Evolutionary conservation across 306 rosid species (phyloP), one percentile per base, ranked within the genome.

Genomic region (Gynostemma pentaphyllum): DNA sequence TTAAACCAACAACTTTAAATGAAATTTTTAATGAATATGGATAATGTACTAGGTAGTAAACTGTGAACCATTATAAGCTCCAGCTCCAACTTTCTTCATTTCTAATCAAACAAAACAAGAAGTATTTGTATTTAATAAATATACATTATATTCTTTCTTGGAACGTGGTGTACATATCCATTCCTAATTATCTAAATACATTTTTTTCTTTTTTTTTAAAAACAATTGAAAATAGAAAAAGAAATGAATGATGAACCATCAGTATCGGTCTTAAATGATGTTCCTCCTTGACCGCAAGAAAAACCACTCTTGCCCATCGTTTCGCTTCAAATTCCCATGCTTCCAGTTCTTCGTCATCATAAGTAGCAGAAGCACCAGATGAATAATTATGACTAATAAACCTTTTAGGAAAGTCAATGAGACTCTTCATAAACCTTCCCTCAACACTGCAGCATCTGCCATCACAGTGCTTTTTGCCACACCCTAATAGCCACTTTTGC

Each of bases 251-350:
- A 36, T 76, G 52, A 74, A 91, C 97, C 92, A 15, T 68, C 56
- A 84, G 76, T 70, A 79, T 77, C 29, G 92, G 85, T 49, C 48
- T 75, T 74, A 87, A 74, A 59, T 68, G 78, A 76, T 52, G 61
- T 64, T 85, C 95, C 80, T 78, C 75, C 76, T 76, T 75, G 74
- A 78, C 67, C 40, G 79, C 80, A 62, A 91, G 85, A 48, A 91
- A 82, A 82, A 87, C 82, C 65, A 91, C 84, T 76, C 95, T 79
- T 66, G 96, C 81, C 98, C 98, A 91, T 76, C 95, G 74, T 75
- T 80, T 85, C 0, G 89, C 89, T 74, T 91, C 89, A 67, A 70
- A 79, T 70, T 85, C 91, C 98, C 98, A 91, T 70, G 92, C 82
- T 75, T 67, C 77, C 64, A 87, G 26, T 68, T 91, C 98, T 53